Evolutionary conservation across 1,284 basidiomycete genomes (phyloP), one percentile per base, ranked within the genome.

Genomic region (Spongiforma sp.): DNA sequence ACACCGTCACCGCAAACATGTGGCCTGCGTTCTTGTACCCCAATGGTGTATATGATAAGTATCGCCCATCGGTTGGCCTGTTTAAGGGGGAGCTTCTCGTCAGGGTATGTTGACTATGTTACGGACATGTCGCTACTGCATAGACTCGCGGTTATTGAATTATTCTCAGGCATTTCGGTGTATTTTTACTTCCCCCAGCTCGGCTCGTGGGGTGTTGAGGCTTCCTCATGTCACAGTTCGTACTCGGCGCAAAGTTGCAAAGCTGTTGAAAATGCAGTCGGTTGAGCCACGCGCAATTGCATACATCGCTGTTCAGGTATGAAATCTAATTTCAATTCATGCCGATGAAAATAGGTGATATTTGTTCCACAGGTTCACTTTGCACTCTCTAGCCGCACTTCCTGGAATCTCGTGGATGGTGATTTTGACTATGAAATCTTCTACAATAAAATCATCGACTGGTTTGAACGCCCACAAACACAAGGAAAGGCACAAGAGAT

Each of bases 21-120:
- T 60, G 59, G 59, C 34, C 59, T 3, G 15, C 28, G 2, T 60
- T 60, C n/a, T 14, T 52, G 34, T 60, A 60, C 8, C 8, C 5
- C 24, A 30, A 28, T 7, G 46, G 46, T 8, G 12, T 26, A 3
- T 50, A 50, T 24, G 30, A 50, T 28, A 30, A 50, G 3, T 9
- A 10, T 1, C 5, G 1, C 28, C 48, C 48, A 24, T 52, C 48
- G 11, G 2, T 4, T 5, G 59, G 59, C 12, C 21, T 60, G 15
- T 60, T 60, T n/a, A 60, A 60, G 21, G 59, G 34, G 3, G 59
- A 60, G 15, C 11, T 60, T 7, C 59, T 60, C 14, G 4, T 59
- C 8, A 52, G 48, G 46, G 58, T 52, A 28, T 7, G 34, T 50
- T 5, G 9, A 21, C 17, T 36, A 48, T 26, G 6, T 36, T 26